phyloP scores from a whole-genome alignment of 306 rosid species.

The Quercus variabilis region DNA sequence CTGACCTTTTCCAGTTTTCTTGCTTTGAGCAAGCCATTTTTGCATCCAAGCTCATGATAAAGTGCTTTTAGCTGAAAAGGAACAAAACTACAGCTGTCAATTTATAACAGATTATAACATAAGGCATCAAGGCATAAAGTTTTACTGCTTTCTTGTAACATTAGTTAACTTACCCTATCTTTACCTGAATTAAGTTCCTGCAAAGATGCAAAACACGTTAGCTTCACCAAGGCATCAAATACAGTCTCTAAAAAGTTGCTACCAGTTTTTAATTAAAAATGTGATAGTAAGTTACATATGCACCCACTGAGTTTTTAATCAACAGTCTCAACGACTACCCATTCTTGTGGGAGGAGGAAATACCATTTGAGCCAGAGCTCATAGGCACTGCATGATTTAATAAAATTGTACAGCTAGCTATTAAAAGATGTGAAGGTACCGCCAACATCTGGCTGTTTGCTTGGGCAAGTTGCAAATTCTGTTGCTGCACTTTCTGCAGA shows the following conservation, averaged over 20 bases:
- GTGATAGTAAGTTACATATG: no score
- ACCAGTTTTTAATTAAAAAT: background rate
- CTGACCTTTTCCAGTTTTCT: slow-evolving; percentile 56
- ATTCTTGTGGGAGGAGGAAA: no score
- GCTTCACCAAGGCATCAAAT: background rate
- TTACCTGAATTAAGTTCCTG: slow-evolving; percentile 73
- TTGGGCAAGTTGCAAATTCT: slow-evolving; percentile 71
- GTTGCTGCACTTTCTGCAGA: slow-evolving; percentile 57
- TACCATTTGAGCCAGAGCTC: no score
- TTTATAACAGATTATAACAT: background rate
- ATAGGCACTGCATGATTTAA: background rate
- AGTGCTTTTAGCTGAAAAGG: slow-evolving; percentile 56
- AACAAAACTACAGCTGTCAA: slow-evolving; percentile 11
- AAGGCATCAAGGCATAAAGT: slow-evolving; percentile 7
- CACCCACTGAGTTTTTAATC: no score
- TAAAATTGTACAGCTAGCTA: background rate
- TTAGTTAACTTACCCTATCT: slow-evolving; percentile 63
- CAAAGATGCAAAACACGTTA: slow-evolving; percentile 22
- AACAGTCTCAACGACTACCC: no score
- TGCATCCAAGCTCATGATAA: slow-evolving; percentile 71
- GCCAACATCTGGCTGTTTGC: slow-evolving; percentile 63
- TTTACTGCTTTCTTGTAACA: slow-evolving; percentile 20
- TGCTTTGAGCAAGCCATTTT: slow-evolving; percentile 55
- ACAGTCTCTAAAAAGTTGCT: background rate
- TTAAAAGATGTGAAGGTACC: slow-evolving; percentile 36